phyloP scores from a whole-genome alignment of 2,329 filamentous ascomycete species.

The Didymella segeticola region DNA sequence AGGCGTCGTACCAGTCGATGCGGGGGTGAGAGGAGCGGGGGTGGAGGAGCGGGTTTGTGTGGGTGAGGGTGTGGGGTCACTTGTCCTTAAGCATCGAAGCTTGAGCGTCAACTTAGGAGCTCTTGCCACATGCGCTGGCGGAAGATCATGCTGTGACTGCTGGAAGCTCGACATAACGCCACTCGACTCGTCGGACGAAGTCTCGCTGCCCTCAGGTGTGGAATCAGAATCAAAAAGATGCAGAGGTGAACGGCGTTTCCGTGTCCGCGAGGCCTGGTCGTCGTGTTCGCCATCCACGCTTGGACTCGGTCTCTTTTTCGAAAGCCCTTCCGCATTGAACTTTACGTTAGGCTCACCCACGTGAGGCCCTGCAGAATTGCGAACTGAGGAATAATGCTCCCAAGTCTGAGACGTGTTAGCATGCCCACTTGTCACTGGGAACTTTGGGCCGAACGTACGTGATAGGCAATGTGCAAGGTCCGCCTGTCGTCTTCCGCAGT shows the following conservation, averaged over 20 bases:
- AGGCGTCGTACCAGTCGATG: constrained; percentile 18
- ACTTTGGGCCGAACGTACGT: constrained; percentile 56
- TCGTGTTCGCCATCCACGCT: constrained; percentile 60
- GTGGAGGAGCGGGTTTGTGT: constrained; percentile 28
- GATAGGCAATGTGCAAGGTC: constrained; percentile 66
- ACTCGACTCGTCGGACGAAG: constrained; percentile 46
- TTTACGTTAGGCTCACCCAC: constrained; percentile 60
- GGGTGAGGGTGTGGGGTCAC: constrained; percentile 27
- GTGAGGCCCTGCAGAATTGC: constrained; percentile 65
- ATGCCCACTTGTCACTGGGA: neutral
- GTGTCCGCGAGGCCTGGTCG: constrained; percentile 57
- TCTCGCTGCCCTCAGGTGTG: constrained; percentile 43
- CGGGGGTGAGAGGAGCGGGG: constrained; percentile 18
- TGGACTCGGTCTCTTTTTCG: constrained; percentile 58
- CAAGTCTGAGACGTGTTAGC: constrained; percentile 57
- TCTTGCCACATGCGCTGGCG: constrained; percentile 25
- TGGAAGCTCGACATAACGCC: constrained; percentile 35
- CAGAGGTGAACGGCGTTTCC: constrained; percentile 59
- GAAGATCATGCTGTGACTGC: constrained; percentile 30
- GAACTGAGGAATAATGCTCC: constrained; percentile 72
- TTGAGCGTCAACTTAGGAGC: constrained; percentile 43
- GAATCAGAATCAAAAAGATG: constrained; percentile 54
- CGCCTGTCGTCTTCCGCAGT: constrained; percentile 42
- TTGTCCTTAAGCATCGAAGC: constrained; percentile 40
- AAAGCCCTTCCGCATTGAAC: constrained; percentile 33